These are phyloP conservation scores for Monosporascus sp. DNA, from an alignment of 2,329 filamentous ascomycete species.

Conservation along the genomic window DNA sequence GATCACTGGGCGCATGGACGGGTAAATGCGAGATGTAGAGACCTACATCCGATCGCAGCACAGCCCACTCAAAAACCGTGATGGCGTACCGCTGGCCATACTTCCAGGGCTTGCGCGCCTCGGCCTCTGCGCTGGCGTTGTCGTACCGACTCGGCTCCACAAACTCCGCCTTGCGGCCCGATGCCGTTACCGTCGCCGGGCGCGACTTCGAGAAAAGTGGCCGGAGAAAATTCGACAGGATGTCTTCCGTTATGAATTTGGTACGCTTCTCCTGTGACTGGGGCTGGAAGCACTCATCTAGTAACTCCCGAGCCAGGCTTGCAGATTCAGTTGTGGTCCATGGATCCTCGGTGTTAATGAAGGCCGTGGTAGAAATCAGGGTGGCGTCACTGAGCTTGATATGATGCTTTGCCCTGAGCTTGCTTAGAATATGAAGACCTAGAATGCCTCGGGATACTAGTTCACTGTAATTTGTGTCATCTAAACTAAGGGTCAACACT, in stretches of 20 bases:
- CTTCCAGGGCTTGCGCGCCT: conserved; percentile 55
- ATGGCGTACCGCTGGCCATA: conserved; percentile 44
- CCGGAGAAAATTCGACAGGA: conserved; percentile 60
- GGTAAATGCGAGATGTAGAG: neutral
- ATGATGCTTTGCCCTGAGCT: conserved; percentile 13
- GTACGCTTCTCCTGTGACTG: conserved; percentile 1
- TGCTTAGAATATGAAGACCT: conserved; percentile 17
- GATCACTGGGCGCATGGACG: neutral
- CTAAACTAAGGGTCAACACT: conserved; percentile 1
- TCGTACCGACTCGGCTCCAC: conserved; percentile 31
- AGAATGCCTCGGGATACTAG: conserved; percentile 16
- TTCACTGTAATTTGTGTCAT: conserved; percentile 16
- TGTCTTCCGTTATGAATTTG: conserved; percentile 43
- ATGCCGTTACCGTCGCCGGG: conserved; percentile 47
- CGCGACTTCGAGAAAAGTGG: conserved; percentile 59
- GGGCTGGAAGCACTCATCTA: conserved; percentile 9
- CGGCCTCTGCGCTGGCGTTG: conserved; percentile 22
- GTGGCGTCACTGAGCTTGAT: conserved; percentile 9
- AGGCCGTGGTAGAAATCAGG: conserved; percentile 28
- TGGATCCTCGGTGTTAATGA: conserved; percentile 16
- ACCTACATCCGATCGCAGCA: conserved; percentile 45
- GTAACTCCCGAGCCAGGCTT: conserved; percentile 8
- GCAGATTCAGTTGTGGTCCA: conserved; percentile 16
- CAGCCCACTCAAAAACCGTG: conserved; percentile 56
- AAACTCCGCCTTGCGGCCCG: conserved; percentile 50